Base-by-base conservation (phyloP, 768 basidiomycete species). In the Lactifluus rugatus region DNA sequence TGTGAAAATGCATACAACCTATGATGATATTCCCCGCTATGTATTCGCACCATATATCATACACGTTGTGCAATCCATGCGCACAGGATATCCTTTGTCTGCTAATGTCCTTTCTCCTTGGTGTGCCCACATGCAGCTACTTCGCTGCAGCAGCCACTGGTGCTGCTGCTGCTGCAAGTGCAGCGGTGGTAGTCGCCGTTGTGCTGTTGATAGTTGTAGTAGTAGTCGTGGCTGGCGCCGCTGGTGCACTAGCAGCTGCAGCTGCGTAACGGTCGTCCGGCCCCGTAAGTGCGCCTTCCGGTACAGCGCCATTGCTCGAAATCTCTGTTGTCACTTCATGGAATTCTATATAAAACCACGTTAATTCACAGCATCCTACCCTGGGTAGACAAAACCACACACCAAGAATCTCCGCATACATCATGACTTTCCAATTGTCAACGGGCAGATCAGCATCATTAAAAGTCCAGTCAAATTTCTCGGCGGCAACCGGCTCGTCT, bases 391-490 rank as follows among this genome's bases (percentile, higher is more conserved):
- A 45, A 14, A 25, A 17, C 25, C 4, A 72, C 85, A 62, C 67
- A 93, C 93, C 93, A 13, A 97, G 77, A 63, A 97, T 98, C 73
- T 99, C 95, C 66, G 86, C 89, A 77, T 98, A 98, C 95, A 99
- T 99, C 96, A 99, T 99, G 69, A 96, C 95, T 74, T 97, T 98
- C 96, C 96, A 99, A 1, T 92, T 95, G 67, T 99, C 96, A 11
- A 98, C 89, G 0, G 96, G 96, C 46, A 99, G 78, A 71, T 99
- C 96, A 19, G 96, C 96, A 63, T 99, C 96, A 72, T 99, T 99
- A 82, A 99, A 99, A 67, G 86, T 89, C 96, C 96, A 99, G 72
- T 99, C 96, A 67, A 99, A 99, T 68, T 89, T 87, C 69, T 97
- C 93, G 17, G 78, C 82, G 13, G 96, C 91, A 19, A 86, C 84